These are phyloP conservation scores for Adiantum capillusveneris DNA, from an alignment of 75 land plant genomes.

Conservation along the genomic window DNA sequence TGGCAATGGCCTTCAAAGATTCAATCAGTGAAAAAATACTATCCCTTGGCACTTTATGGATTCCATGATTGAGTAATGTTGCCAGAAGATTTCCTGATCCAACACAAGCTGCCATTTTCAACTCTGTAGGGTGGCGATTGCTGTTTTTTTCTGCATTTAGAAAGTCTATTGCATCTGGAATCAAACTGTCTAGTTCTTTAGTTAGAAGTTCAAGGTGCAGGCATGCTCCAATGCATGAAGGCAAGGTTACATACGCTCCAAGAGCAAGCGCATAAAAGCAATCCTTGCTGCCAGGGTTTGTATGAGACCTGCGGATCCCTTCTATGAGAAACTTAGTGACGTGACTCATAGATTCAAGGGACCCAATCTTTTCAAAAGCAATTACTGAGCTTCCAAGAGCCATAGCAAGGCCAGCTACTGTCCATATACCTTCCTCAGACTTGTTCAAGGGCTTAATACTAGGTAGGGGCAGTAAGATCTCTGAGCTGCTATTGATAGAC, in stretches of 20 bases:
- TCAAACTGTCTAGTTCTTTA: background rate
- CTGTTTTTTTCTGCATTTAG: background rate
- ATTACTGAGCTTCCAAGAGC: constrained; percentile 8
- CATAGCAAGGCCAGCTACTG: constrained; percentile 7
- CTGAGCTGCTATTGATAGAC: too few species aligned
- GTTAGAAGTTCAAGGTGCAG: background rate
- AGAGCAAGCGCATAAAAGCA: background rate
- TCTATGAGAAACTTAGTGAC: background rate
- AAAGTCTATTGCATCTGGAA: background rate
- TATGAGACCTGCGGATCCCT: background rate
- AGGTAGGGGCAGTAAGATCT: too few species aligned
- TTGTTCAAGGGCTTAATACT: background rate
- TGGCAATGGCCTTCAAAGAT: background rate
- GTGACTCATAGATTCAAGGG: background rate
- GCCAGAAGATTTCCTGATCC: background rate
- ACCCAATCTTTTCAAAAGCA: constrained; percentile 5
- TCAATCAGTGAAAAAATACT: background rate
- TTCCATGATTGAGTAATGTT: background rate
- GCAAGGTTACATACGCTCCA: background rate
- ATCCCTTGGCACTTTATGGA: background rate
- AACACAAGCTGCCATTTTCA: background rate
- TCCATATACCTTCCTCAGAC: constrained; percentile 6
- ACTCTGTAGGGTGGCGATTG: background rate
- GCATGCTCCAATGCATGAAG: background rate
- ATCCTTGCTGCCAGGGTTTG: background rate